Evolutionary conservation across 2,329 filamentous ascomycete species (phyloP), one percentile per base, ranked within the genome.

Genomic region (Stagonosporopsis chrysanthemi): DNA sequence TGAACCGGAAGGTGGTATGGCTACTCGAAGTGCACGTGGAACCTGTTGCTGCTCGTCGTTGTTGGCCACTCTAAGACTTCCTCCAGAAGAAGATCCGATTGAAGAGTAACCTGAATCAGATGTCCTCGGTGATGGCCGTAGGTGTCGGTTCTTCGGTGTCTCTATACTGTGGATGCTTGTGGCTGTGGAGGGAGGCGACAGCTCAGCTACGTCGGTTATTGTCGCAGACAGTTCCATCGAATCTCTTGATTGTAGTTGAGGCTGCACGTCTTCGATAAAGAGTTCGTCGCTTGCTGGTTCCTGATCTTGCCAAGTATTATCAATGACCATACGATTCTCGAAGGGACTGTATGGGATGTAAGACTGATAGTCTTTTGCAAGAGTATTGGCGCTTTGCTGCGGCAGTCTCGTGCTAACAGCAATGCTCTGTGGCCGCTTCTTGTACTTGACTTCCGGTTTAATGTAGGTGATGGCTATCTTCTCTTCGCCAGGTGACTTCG

Each of bases 31-130:
- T 19, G 38, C 49, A 19, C 28, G 36, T 33, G 43, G 51, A 43
- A 47, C 26, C 24, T 53, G 43, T 19, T 53, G 54, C 33, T 57
- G 48, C n/a, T 52, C 43, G 6, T 38, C 48, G n/a, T 26, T 28
- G 5, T 11, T 40, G 48, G 22, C 15, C 8, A 28, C 39, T 48
- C 44, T 48, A 4, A 47, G 8, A 12, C 48, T 49, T 33, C 38
- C 33, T 42, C 26, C 39, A 4, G 31, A 33, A 23, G 44, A 52
- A n/a, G 54, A 57, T 14, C 43, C 29, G 6, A 69, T 68, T 46
- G 76, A 77, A 3, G 75, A 78, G 56, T 78, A 78, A 0, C 76
- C 76, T 9, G 76, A 78, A 51, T 78, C 76, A 1, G 69, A 62
- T 38, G 75, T 75, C 36, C 52, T 63, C 28, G 73, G 68, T 26